These are phyloP conservation scores for Delphinella strobiligena DNA, from an alignment of 2,329 filamentous ascomycete genomes.

Conservation along the genomic window DNA sequence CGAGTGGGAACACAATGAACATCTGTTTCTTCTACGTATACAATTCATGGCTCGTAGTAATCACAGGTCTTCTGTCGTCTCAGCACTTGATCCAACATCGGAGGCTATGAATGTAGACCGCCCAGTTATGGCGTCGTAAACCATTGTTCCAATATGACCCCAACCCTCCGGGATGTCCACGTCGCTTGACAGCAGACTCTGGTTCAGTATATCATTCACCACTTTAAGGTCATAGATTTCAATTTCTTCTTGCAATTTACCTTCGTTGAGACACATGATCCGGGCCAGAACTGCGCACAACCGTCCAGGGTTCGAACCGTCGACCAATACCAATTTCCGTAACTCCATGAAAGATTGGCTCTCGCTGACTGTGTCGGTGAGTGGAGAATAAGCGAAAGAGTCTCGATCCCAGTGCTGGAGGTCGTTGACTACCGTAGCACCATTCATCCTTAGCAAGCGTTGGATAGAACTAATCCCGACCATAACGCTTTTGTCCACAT, in stretches of 20 bases:
- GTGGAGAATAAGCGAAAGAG: slow-evolving; percentile 12
- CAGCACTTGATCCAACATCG: background rate
- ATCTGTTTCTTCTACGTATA: too few relatives aligned
- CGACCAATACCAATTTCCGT: slow-evolving; percentile 21
- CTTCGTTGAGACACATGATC: slow-evolving; percentile 14
- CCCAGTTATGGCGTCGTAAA: background rate
- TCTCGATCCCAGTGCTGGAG: slow-evolving; percentile 21
- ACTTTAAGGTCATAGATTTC: slow-evolving; percentile 18
- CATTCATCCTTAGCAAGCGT: background rate
- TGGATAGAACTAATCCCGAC: background rate
- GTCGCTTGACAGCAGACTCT: background rate
- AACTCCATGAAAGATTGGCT: slow-evolving; percentile 19
- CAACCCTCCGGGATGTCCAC: background rate
- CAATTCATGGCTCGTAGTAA: too few relatives aligned
- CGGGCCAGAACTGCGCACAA: slow-evolving; percentile 10
- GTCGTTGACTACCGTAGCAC: slow-evolving; percentile 1
- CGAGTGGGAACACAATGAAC: too few relatives aligned
- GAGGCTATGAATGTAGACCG: background rate
- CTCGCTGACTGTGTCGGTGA: slow-evolving; percentile 17
- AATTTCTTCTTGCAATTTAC: slow-evolving; percentile 16
- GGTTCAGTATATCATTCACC: too few relatives aligned
- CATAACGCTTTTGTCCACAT: background rate
- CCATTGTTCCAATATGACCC: background rate
- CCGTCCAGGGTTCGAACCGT: slow-evolving; percentile 13
- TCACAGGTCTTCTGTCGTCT: background rate